These are phyloP conservation scores for Fraxinus pennsylvanica DNA, from an alignment of 257 asterid species.

Conservation along the genomic window DNA sequence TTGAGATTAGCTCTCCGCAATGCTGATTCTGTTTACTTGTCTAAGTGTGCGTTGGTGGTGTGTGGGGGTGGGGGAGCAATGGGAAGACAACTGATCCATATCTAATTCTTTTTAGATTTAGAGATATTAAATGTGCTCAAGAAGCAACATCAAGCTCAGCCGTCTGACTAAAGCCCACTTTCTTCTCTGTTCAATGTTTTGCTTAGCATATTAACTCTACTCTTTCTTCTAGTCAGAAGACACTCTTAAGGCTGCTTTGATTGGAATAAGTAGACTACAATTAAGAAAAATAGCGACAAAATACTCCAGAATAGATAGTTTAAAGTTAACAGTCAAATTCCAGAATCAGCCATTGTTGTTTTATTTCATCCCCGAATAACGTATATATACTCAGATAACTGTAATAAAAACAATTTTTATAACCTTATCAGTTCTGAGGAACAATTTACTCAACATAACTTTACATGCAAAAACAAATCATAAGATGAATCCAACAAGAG, in stretches of 20 bases:
- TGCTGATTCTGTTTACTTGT: not conserved
- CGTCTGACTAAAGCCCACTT: not conserved
- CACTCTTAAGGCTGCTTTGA: not conserved
- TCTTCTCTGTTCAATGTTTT: not conserved
- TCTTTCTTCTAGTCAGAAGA: not conserved
- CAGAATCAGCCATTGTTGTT: not conserved
- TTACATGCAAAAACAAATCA: not conserved
- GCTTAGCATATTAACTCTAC: not conserved
- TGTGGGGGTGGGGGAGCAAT: not conserved
- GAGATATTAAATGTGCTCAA: conserved; percentile 2
- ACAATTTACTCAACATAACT: not conserved
- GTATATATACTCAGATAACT: not conserved
- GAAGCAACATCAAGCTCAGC: not conserved
- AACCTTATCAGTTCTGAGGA: not conserved
- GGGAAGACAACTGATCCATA: conserved; percentile 13
- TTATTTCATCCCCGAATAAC: not conserved
- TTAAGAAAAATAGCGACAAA: not conserved
- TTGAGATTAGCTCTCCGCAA: not conserved
- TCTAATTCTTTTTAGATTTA: not conserved
- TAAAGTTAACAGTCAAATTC: not conserved
- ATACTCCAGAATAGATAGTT: not conserved
- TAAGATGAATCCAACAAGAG: not conserved
- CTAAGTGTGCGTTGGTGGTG: not conserved
- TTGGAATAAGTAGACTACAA: not conserved
- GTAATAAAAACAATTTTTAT: not conserved